Evolutionary conservation across 1,284 basidiomycete species (phyloP), one percentile per base, ranked within the genome.

Genomic region (Ustilago tritici): DNA sequence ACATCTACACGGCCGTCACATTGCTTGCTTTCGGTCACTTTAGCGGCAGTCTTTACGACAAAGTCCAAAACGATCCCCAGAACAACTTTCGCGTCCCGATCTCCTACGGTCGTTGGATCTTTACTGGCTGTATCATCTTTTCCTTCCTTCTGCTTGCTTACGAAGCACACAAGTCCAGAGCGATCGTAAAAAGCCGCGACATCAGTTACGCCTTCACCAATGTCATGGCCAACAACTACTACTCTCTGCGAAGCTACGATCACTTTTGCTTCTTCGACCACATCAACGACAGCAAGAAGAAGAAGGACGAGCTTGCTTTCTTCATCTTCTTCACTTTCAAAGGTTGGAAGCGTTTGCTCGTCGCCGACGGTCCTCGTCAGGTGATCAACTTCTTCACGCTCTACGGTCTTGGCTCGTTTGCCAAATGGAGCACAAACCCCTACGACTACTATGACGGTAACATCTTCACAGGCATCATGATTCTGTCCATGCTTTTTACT

Each of bases 261-360:
- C 93, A 97, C 87, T 98, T 97, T 86, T 98, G 96, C 87, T 95
- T 99, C 89, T 99, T 98, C 87, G 92, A 93, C 80, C 95, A 97
- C 82, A 98, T 99, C 88, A 92, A 92, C 84, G 92, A 93, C 84
- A 98, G 95, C 38, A 96, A 94, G 36, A 98, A 97, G 90, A 92
- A 92, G 81, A 95, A 93, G 87, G 96, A 99, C 87, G 94, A 97
- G 84, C 94, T 98, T 87, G 95, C 95, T 56, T 98, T 99, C 90
- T 99, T 98, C 87, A 91, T 98, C 86, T 99, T 98, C 90, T 99
- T 99, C 88, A 93, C 93, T 1, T 99, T 99, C 91, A 99, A 99
- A 89, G 79, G 92, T 86, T 99, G 96, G 96, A 99, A 98, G 88
- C 92, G 94, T 19, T 87, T 98, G 8, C 88, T 98, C 17, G 88